Conservation (phyloP, 148 eudicot genomes). For the Camellia granthamiana region DNA sequence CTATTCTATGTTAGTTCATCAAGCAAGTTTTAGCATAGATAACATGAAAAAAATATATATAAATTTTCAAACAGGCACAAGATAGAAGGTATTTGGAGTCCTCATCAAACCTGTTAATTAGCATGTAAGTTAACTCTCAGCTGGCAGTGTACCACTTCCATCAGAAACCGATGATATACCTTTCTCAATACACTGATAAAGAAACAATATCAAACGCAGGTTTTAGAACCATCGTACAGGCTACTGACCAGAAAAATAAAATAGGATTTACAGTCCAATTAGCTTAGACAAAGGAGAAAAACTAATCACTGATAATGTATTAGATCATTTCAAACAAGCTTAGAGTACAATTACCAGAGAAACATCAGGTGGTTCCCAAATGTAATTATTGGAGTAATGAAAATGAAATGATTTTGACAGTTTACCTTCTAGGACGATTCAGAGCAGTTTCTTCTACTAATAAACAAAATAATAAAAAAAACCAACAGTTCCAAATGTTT, state of each 20-base stretch:
- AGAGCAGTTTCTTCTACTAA: too few species aligned
- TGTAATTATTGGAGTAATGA: neutral
- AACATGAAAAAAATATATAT: neutral
- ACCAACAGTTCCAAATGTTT: neutral
- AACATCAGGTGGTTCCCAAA: neutral
- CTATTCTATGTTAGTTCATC: neutral
- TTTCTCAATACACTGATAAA: conserved; percentile 73
- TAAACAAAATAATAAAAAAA: too few species aligned
- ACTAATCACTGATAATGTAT: neutral
- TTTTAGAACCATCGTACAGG: conserved; percentile 1
- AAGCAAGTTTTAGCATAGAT: neutral
- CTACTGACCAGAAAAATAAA: neutral
- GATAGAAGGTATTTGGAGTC: neutral
- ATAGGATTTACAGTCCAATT: neutral
- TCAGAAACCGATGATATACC: conserved; percentile 53
- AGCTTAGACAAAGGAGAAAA: neutral
- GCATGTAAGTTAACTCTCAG: conserved; percentile 25
- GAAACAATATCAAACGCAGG: neutral
- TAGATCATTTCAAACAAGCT: neutral
- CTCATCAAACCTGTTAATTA: conserved; percentile 12
- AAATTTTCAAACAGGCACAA: neutral
- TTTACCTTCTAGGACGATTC: neutral
- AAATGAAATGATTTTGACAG: neutral
- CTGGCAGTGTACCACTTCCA: conserved; percentile 28
- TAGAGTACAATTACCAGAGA: neutral